Base-by-base conservation (phyloP, 2,329 filamentous ascomycete species). In the Cladosporium sp. region DNA sequence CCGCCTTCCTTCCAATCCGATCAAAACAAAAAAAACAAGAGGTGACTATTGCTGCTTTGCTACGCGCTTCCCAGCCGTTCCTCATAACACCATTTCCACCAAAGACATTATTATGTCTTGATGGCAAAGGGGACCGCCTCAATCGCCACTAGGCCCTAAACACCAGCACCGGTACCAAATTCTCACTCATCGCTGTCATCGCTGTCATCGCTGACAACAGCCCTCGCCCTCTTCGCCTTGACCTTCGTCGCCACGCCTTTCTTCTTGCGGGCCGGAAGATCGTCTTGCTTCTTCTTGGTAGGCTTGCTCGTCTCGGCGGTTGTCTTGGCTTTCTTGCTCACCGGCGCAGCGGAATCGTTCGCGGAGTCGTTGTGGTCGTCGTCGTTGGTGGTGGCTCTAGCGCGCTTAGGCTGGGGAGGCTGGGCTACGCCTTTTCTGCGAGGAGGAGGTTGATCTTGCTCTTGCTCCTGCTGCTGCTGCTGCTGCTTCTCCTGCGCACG, bases 221-320 rank as follows among this genome's bases (percentile, higher is more conserved):
- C 8, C 41, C n/a, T 47, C 49, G 49, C 24, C 14, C 24, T 30
- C 28, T 30, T 30, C 2, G 49, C 24, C 28, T 54, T 26, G n/a
- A 28, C 15, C 38, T 41, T 58, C 32, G n/a, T 38, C n/a, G 55
- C 55, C n/a, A 58, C 32, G 21, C 55, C 55, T 38, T 58, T 58
- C 32, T 58, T 58, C 32, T 58, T 58, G 55, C 55, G 55, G 3
- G 15, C 30, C 2, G 55, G 34, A 3, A 15, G 30, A 14, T 32
- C 55, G 4, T 32, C 7, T 8, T 32, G 2, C 6, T 58, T 54
- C 28, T 55, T 34, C 28, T 32, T n/a, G 14, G 10, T 26, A 3
- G 55, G 1, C 32, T 24, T 26, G 4, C 3, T 28, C 21, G 8
- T 38, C 11, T 26, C 30, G 3, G 12, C 4, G 15, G 7, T n/a